These are phyloP conservation scores for Monilinia fructicola DNA, from an alignment of 2,329 filamentous ascomycete genomes.

Conservation along the genomic window DNA sequence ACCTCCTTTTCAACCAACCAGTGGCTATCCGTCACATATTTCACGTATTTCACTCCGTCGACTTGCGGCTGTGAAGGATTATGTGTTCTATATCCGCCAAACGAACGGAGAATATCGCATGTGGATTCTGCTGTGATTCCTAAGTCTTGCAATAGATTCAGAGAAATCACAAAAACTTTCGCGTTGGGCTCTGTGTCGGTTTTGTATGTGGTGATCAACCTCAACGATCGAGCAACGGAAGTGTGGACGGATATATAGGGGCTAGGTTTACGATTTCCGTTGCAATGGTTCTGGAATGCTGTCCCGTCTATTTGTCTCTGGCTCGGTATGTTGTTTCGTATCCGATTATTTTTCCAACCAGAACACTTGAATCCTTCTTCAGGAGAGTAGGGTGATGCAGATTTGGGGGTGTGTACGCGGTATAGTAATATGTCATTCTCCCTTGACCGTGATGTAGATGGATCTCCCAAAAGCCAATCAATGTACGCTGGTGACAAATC, in stretches of 20 bases:
- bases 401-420: background rate
- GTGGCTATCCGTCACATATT: slow-evolving; percentile 7
- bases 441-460: fast-evolving
- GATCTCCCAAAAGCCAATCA: background rate
- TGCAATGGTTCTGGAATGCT: background rate
- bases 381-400: background rate
- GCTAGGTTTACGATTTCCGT: fast-evolving
- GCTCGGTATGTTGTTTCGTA: background rate
- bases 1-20: slow-evolving; percentile 11
- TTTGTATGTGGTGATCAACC: fast-evolving
- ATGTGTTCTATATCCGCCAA: background rate
- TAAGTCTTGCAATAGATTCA: background rate
- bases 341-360: background rate
- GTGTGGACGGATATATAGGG: slow-evolving; percentile 5
- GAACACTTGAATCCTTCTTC: background rate
- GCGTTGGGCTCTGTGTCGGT: background rate
- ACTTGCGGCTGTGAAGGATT: too few species aligned
- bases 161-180: background rate
- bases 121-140: background rate
- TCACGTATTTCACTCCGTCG: background rate
- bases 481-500: too few species aligned
- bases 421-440: background rate
- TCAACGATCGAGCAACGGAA: background rate
- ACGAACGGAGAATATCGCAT: background rate
- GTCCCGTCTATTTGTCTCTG: background rate